Base-by-base conservation (phyloP, 441 rosid species). In the Melastoma candidum region DNA sequence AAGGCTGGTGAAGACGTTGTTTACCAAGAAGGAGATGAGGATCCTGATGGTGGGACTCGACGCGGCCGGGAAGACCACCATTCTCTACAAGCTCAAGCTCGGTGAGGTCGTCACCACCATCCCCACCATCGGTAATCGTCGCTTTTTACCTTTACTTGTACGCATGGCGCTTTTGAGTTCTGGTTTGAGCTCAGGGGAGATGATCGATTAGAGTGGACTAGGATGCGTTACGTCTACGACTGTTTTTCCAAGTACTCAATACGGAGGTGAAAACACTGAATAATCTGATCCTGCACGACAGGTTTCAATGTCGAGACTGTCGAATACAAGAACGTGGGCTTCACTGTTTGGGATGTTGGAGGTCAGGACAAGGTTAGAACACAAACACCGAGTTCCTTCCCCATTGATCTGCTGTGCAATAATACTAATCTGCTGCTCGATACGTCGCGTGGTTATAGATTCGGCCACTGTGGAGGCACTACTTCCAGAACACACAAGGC, bases 281-380 rank as follows among this genome's bases (percentile, higher is more conserved):
- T 53, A 11, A 53, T 1, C 13, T 32, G 41, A 47, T 11, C 4
- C 13, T 7, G n/a, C 48, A 57, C 45, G 49, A 46, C 70, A 77
- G 83, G 86, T 50, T 77, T 78, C 62, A 78, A 76, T 32, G 84
- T 81, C 43, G 84, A 75, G 61, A 82, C 79, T 4, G 83, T 79
- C 2, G 88, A 79, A 47, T 79, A 82, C 73, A 81, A 78, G 68
- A 76, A 81, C 49, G 80, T 81, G 51, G 76, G 84, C 70, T 78
- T 81, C 82, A 81, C 82, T 4, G 82, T 76, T 1, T 81, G 84
- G 84, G 82, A 81, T 65, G 87, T 81, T 0, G 87, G 82, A 22
- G 84, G 80, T 14, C 83, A 79, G 57, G 85, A 79, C 50, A 82
- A 79, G 87, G 87, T 78, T 69, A 44, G 3, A 1, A 14, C 0